A percentile compares a stretch with the other conserved stretches of the same genome.
Evolutionary conservation across 2,329 filamentous ascomycete genomes (phyloP).

Genomic region (Eurotiales sp.): DNA sequence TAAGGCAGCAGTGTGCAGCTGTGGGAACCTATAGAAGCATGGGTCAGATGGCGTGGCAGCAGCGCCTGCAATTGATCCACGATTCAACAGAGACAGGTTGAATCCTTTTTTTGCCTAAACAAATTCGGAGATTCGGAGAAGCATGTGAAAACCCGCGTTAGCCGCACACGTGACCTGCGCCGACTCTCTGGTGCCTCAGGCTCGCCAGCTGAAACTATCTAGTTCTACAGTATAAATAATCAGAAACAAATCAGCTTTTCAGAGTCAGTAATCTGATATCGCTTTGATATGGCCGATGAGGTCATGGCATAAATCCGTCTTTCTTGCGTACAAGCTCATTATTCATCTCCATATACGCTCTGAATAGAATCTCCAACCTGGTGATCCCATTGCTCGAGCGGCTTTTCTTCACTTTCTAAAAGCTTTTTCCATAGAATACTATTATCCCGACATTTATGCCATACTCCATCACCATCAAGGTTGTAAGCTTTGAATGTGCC

Average conservation of each 20-base stretch:
- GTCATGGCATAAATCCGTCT: too few relatives aligned
- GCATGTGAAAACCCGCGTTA: neutral
- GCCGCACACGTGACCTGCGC: neutral
- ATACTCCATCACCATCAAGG: slow-evolving; percentile 11
- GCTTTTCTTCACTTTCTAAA: neutral
- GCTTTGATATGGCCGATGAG: too few relatives aligned
- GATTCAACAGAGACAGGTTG: too few relatives aligned
- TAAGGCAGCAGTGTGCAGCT: too few relatives aligned
- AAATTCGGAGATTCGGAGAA: neutral
- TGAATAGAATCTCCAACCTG: slow-evolving; percentile 9
- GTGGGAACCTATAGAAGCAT: too few relatives aligned
- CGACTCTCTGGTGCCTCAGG: too few relatives aligned
- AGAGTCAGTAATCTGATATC: too few relatives aligned
- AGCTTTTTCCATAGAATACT: slow-evolving; percentile 7
- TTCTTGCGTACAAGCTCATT: neutral
- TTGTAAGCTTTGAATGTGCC: slow-evolving; percentile 4
- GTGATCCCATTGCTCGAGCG: slow-evolving; percentile 7
- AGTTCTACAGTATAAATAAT: too few relatives aligned
- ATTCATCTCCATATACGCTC: slow-evolving; percentile 7
- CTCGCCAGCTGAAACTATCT: too few relatives aligned
- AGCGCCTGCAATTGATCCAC: too few relatives aligned
- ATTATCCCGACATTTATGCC: slow-evolving; percentile 13
- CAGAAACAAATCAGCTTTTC: too few relatives aligned
- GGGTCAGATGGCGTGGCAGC: too few relatives aligned
- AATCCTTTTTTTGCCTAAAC: neutral